A percentile compares a stretch with the other conserved stretches of the same genome.
Evolutionary conservation across 192 early-diverging fungal species (phyloP).

Genomic region (Coemansia sp.): DNA sequence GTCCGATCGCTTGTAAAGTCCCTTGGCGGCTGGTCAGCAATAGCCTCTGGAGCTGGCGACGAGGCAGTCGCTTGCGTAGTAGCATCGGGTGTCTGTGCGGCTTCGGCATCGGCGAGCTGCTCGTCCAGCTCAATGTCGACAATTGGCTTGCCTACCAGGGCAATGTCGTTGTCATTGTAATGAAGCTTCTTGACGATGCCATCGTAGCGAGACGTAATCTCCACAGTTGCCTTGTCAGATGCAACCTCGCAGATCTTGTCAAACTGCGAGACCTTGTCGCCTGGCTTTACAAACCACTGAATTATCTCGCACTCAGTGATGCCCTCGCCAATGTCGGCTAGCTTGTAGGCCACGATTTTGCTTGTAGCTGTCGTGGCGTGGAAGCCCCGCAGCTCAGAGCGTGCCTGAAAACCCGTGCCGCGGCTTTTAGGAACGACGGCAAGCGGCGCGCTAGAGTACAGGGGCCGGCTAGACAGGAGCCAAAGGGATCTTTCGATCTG

Average conservation of each 20-base stretch:
- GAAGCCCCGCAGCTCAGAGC: slow-evolving; percentile 46
- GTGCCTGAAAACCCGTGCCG: background rate
- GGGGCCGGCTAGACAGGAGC: background rate
- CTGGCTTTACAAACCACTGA: slow-evolving; percentile 97
- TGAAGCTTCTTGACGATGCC: slow-evolving; percentile 82
- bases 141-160: slow-evolving; percentile 87
- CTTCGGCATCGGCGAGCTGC: background rate
- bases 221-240: slow-evolving; percentile 98
- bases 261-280: slow-evolving; percentile 89
- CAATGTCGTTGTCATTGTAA: slow-evolving; percentile 87
- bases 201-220: slow-evolving; percentile 95
- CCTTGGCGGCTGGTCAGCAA: background rate
- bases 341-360: slow-evolving; percentile 73
- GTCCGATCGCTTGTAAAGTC: slow-evolving; percentile 37
- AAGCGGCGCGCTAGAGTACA: background rate
- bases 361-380: slow-evolving; percentile 46
- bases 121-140: slow-evolving; percentile 79
- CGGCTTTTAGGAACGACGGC: background rate
- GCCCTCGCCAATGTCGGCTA: slow-evolving; percentile 99
- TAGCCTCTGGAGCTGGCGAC: background rate
- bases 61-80: background rate
- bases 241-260: slow-evolving; percentile 96
- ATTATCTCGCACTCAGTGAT: slow-evolving; percentile 98
- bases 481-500: background rate
- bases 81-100: background rate